Evolutionary conservation across 164 flowering plant genomes (phyloP).

Genomic region (Vitis vinifera): ASM3070453v1 NC_081816.1:5154501-5155000

Average conservation of each 20-base stretch:
- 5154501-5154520: slow-evolving; percentile 36
- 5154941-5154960: slow-evolving; percentile 73
- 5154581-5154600: background rate
- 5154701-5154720: slow-evolving; percentile 42
- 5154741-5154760: slow-evolving; percentile 77
- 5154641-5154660: slow-evolving; percentile 32
- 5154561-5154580: background rate
- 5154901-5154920: slow-evolving; percentile 93
- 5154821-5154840: slow-evolving; percentile 72
- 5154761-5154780: slow-evolving; percentile 80
- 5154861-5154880: slow-evolving; percentile 79
- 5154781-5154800: slow-evolving; percentile 64
- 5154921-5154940: slow-evolving; percentile 81
- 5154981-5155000: background rate
- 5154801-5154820: slow-evolving; percentile 64
- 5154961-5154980: slow-evolving; percentile 34
- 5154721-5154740: slow-evolving; percentile 44
- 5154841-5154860: slow-evolving; percentile 64
- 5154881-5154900: slow-evolving; percentile 46
- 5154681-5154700: slow-evolving; percentile 14
- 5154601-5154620: background rate
- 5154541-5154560: slow-evolving; percentile 22
- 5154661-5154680: slow-evolving; percentile 26
- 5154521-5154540: slow-evolving; percentile 24
- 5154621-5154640: background rate